Base-by-base conservation (phyloP, 805 yeast genomes). In the Kluyveromyces aestuarii region DNA sequence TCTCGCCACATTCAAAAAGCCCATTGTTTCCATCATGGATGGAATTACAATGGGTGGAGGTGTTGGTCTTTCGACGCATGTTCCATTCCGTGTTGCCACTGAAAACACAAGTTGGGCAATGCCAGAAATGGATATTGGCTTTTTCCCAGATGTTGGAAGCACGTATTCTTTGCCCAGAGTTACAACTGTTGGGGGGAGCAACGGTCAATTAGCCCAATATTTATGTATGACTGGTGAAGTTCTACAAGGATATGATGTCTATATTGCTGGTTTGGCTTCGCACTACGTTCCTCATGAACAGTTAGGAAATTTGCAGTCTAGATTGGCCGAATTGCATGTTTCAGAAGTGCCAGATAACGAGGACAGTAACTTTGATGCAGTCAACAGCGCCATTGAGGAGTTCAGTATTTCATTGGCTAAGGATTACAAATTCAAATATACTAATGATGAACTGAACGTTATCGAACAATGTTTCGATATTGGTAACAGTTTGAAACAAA, bases 1-100 rank as follows among this genome's bases (percentile, higher is more conserved):
- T 45, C 72, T 90, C 51, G 82, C 95, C 9, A 82, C 91, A n/a
- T 89, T 80, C 58, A 72, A 81, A 50, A 91, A 89, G 71, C 98
- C 98, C 1, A 75, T 86, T 51, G 82, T 93, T n/a, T 73, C 95
- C 0, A 60, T 88, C 37, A 82, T 85, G 80, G 83, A 93, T 62
- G 97, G 98, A 19, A 87, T 91, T 58, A 87, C 91, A 27, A 88
- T 93, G 96, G 99, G 98, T 48, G 98, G 98, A 46, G 98, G 98
- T 57, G 96, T 89, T 41, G 98, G 99, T 5, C 71, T 93, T 41
- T 75, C 91, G 0, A 84, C 87, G 40, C 98, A 93, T 68, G 83
- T 87, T 11, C 91, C 96, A 2, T 91, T 91, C 73, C 80, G 98
- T 61, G 72, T 93, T 37, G 95, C 95, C n/a, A 86, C 96, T 40